phyloP scores from a whole-genome alignment of 2,329 filamentous ascomycete species.

The Fusarium begoniae region DNA sequence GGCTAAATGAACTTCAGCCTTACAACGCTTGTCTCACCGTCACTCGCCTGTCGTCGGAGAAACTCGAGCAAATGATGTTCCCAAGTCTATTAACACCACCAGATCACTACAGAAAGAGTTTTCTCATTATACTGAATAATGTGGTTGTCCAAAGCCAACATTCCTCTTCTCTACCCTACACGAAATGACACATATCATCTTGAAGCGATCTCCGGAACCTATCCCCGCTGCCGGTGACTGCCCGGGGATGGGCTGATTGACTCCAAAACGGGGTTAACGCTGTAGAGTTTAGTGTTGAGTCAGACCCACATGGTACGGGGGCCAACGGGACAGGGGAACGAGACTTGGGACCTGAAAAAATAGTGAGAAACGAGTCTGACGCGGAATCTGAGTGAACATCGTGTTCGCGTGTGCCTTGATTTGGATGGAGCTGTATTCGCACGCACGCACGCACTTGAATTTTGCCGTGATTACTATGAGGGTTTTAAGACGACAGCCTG shows the following conservation, averaged over 20 bases:
- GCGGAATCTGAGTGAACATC: constrained; percentile 14
- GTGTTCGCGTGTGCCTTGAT: constrained; percentile 25
- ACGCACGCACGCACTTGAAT: background rate
- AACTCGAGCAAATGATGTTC: background rate
- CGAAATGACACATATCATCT: background rate
- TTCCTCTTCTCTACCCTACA: constrained; percentile 21
- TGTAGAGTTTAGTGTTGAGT: constrained; percentile 7
- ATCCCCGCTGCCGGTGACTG: constrained; percentile 31
- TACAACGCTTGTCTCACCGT: background rate
- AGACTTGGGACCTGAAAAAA: constrained; percentile 23
- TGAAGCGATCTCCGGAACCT: constrained; percentile 25
- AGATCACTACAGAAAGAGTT: too few species aligned
- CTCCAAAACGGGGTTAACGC: constrained; percentile 18
- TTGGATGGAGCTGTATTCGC: background rate
- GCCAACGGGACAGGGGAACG: constrained; percentile 34
- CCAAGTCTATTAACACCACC: background rate
- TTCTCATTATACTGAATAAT: background rate
- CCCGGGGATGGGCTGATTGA: constrained; percentile 14
- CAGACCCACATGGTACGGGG: constrained; percentile 31
- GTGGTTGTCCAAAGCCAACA: background rate
- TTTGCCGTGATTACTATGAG: constrained; percentile 13
- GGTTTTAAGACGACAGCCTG: background rate
- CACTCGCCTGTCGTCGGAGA: background rate
- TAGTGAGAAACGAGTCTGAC: constrained; percentile 15
- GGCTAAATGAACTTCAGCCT: background rate